Evolutionary conservation across 108 stramenopile species (phyloP), one percentile per base, ranked within the genome.

Genomic region (Skeletonema marinoi): DNA sequence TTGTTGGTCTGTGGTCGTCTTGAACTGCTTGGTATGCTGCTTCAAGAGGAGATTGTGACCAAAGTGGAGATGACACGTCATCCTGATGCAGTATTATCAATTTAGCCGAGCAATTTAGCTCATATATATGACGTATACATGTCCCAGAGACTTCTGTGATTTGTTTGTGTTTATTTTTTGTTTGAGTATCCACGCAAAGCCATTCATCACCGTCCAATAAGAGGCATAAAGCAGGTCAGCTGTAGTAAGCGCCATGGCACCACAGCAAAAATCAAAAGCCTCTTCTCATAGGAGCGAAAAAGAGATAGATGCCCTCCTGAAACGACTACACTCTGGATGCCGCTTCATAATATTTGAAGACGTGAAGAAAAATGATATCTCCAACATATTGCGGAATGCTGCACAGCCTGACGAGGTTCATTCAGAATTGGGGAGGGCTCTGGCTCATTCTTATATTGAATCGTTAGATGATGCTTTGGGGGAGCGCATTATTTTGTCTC

Each of bases 331-430:
- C 66, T 62, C 75, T 48, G 75, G 75, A 62, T 76, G 75, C 60
- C 75, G 75, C 30, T 68, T 68, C 32, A 39, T 68, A 25, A 7
- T 62, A 48, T 68, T 62, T 12, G 63, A 75, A 30, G 65, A 74
- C 38, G n/a, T 9, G 0, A 35, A 50, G 0, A 42, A 32, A 66
- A 9, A 32, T 16, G 61, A 60, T 35, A 60, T 61, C 39, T 68
- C 38, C 30, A 69, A 68, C 51, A 4, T 7, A n/a, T 56, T 81
- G 7, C 66, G 80, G 42, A 81, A 81, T 36, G 21, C 33, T 3
- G 65, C 80, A 9, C 63, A 59, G 9, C 73, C 80, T 9, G 80
- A 81, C 35, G 80, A 81, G 58, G 54, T 63, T n/a, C 80, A 81
- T 51, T 68, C 58, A 1, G 73, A 74, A 42, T 42, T 81, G 36